A percentile compares a stretch with the other conserved stretches of the same genome.
Evolutionary conservation across 805 yeast genomes (phyloP).

Genomic region (Phaffomyces thermotolerans): DNA sequence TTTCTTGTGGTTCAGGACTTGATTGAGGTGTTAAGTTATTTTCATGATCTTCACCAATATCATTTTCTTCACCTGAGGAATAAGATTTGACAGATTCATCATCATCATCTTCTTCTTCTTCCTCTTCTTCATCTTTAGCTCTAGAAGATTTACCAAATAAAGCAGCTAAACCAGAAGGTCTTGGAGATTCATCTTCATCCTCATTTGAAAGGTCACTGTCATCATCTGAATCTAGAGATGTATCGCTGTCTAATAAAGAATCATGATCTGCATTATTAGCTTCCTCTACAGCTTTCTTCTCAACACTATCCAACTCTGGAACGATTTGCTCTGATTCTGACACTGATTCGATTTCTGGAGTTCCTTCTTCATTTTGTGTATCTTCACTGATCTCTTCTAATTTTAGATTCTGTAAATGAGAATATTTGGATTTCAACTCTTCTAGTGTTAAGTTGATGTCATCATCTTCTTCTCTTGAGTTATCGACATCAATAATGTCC

Average conservation of each 20-base stretch:
- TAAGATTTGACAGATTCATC: constrained; percentile 29
- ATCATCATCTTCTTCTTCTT: constrained; percentile 18
- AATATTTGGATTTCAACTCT: constrained; percentile 20
- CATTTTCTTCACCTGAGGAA: constrained; percentile 17
- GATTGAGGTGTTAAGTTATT: constrained; percentile 20
- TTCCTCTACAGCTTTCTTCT: constrained; percentile 22
- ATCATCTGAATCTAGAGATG: constrained; percentile 26
- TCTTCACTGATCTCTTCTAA: constrained; percentile 24
- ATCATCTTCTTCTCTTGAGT: constrained; percentile 8
- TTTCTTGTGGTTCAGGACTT: constrained; percentile 5
- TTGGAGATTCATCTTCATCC: constrained; percentile 11
- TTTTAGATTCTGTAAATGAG: constrained; percentile 19
- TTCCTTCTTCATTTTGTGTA: constrained; percentile 13
- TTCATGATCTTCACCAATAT: constrained; percentile 17
- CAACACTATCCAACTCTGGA: constrained; percentile 16
- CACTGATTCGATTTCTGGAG: constrained; percentile 16
- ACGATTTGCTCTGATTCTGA: constrained; percentile 13
- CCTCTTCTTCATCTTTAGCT: constrained; percentile 27
- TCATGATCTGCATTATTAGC: constrained; percentile 19
- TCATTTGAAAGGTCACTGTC: constrained; percentile 21
- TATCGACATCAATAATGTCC: constrained; percentile 24
- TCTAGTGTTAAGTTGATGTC: constrained; percentile 26
- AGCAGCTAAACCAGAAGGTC: constrained; percentile 28
- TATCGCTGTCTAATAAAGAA: constrained; percentile 21
- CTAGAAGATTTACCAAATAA: constrained; percentile 27